Percentiles rank a stretch among this genome's conserved stretches.
These are phyloP conservation scores for Piper longum DNA, from an alignment of 164 flowering plant genomes.

Conservation along the genomic window DNA sequence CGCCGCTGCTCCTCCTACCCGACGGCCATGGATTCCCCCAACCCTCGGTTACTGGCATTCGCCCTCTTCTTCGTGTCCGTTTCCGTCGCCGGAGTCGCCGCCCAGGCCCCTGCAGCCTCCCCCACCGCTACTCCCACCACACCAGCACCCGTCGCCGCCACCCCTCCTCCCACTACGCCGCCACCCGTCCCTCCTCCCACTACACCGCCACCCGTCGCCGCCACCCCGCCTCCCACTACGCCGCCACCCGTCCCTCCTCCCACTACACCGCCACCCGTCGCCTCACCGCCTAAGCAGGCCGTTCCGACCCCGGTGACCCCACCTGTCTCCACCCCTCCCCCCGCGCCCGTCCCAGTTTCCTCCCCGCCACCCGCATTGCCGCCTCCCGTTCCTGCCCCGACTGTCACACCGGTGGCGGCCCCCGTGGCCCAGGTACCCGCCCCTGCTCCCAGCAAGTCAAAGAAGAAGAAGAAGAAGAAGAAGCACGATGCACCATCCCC, in stretches of 20 bases:
- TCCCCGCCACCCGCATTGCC: conserved; percentile 18
- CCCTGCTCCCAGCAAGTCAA: conserved; percentile 25
- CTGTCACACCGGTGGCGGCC: conserved; percentile 17
- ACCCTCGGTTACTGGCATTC: conserved; percentile 3
- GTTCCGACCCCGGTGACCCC: background rate
- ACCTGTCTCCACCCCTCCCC: conserved; percentile 14
- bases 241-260: conserved; percentile 1
- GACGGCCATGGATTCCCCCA: conserved; percentile 12
- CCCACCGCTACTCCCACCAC: conserved; percentile 1
- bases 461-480: conserved; percentile 9
- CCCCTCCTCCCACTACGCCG: background rate
- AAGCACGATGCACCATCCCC: conserved; percentile 18
- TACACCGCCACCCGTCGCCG: no score
- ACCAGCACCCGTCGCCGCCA: background rate
- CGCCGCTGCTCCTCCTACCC: background rate
- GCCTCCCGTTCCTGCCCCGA: conserved; percentile 15
- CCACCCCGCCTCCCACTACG: background rate
- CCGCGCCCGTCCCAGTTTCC: conserved; percentile 14
- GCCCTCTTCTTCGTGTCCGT: conserved; percentile 21
- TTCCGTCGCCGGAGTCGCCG: background rate
- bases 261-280: conserved; percentile 1
- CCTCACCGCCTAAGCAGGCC: background rate
- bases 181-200: no score
- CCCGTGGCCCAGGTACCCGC: conserved; percentile 1
- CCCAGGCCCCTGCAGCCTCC: conserved; percentile 1